Base-by-base conservation (phyloP, 2,329 filamentous ascomycete genomes). In the Fonsecaea erecta region DNA sequence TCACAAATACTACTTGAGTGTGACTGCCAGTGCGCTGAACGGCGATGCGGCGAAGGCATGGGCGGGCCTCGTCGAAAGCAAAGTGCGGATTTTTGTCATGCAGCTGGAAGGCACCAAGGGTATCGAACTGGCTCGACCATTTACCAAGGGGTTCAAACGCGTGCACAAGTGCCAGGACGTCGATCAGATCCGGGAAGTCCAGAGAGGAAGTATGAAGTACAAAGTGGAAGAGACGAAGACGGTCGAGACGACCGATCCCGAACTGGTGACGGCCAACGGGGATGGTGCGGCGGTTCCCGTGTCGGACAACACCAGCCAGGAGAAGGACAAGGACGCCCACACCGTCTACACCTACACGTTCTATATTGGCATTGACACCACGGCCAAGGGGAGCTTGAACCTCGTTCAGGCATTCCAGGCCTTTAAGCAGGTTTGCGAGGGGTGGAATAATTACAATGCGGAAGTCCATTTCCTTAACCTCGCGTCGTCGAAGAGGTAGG, bases 1-100 rank as follows among this genome's bases (percentile, higher is more conserved):
- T 69, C 97, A 96, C 82, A 97, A 96, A 77, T 97, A 98, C 77
- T 99, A 98, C 76, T 87, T 99, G 60, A 92, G 90, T 59, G 89
- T 99, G 63, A 90, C 93, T 55, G 88, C 92, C 16, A 89, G 92
- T 1, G 93, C 92, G 76, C 90, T 86, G 66, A 90, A 88, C 34
- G 93, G 93, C 75, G 92, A 97, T 71, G 88, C 90, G 1, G 91
- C 96, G 74, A 89, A 92, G 61, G 85, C 89, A 1, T 98, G 94
- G 92, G 92, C 91, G 18, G 95, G 95, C 43, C 88, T 94, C 59
- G 92, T 99, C 3, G 92, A 98, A 77, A 97, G 95, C 16, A 97
- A 96, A 77, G 87, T 98, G 48, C 88, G 95, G 71, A 84, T 94
- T 71, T 84, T 99, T 16, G 92, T 97, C 16, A 87, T 89, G 69